Base-by-base conservation (phyloP, 257 asterid genomes). In the Scutellaria baicalensis region DNA sequence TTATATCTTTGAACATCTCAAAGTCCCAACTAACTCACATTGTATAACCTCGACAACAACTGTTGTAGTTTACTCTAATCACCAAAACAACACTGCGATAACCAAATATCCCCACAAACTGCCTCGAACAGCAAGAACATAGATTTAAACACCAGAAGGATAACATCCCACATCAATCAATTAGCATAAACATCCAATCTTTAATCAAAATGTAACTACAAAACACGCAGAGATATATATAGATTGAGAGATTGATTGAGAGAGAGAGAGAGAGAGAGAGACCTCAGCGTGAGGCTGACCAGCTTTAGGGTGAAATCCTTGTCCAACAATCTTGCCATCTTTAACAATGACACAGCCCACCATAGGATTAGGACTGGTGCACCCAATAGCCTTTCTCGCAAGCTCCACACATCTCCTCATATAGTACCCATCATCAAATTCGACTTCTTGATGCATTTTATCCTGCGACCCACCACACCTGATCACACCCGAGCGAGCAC, bases 211-310 rank as follows among this genome's bases (percentile, higher is more conserved):
- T 33, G 16, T 54, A 54, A 21, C 21, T 21, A 14, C 17, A 9
- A 52, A 52, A 51, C n/a, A n/a, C n/a, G n/a, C n/a, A n/a, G n/a
- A n/a, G n/a, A 3, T 10, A 44, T 1, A 9, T 9, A 44, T 9
- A 44, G 12, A 44, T 14, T 1, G 13, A 44, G 49, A 27, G 6
- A 35, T 7, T 4, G 31, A 59, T 11, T 4, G 47, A 68, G 20
- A 9, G 3, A 45, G 33, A 44, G 14, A 12, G 40, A 9, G 36
- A 47, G 61, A 43, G 6, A 77, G 20, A 3, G 4, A 23, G 54
- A 93, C 97, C 98, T 93, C 98, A 68, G 93, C 98, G 80, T 93
- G 97, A 61, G 99, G 97, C 73, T 89, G 96, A 14, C 99, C 99
- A 81, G 96, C 97, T 83, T 89, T 91, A 0, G 99, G 99, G 69